phyloP scores from a whole-genome alignment of 148 eudicot species.

The Vaccinium vitisidaea region DNA sequence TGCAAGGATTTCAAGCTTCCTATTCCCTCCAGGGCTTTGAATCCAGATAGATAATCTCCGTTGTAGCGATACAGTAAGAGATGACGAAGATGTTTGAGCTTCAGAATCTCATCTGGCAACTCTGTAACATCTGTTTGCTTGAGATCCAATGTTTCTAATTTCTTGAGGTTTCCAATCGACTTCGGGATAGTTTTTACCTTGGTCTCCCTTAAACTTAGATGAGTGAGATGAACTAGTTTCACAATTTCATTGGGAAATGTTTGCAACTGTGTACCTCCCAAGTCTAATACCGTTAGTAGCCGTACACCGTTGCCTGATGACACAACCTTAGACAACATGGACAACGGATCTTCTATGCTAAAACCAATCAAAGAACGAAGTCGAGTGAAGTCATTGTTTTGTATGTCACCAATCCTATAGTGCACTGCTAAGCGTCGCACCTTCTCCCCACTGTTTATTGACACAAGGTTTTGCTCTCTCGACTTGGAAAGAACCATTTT shows the following conservation, averaged over 20 bases:
- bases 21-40: background rate
- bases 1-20: background rate
- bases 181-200: conserved; percentile 4
- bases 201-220: conserved; percentile 4
- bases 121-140: background rate
- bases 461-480: background rate
- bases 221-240: conserved; percentile 11
- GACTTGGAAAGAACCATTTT: background rate
- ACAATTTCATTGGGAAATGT: conserved; percentile 16
- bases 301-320: background rate
- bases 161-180: conserved; percentile 3
- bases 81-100: conserved; percentile 10
- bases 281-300: conserved; percentile 12
- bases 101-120: conserved; percentile 25
- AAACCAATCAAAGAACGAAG: background rate
- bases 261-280: background rate
- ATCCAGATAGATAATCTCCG: background rate
- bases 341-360: background rate
- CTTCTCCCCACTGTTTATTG: background rate
- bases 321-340: background rate
- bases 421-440: background rate
- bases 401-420: background rate
- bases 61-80: background rate
- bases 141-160: conserved; percentile 16
- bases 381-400: background rate